phyloP scores from a whole-genome alignment of 352 stramenopile species.

The Phytophthora cactorum region DNA sequence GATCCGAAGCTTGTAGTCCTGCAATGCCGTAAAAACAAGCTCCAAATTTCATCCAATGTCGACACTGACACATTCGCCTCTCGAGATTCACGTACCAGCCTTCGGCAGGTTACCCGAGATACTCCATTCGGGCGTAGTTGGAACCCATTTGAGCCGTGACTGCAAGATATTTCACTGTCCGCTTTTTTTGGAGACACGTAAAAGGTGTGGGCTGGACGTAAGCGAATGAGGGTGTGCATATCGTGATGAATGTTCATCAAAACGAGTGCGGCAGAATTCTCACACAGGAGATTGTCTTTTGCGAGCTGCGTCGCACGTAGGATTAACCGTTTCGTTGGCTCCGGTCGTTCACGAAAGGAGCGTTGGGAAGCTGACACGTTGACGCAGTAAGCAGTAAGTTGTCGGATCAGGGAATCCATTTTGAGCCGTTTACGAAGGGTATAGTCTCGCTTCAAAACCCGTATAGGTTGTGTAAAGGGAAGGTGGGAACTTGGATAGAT shows the following conservation, averaged over 20 bases:
- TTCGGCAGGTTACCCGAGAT: neutral
- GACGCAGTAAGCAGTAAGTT: neutral
- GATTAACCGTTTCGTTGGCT: neutral
- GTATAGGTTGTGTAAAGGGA: too few relatives aligned
- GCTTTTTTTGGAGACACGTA: neutral
- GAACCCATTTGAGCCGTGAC: neutral
- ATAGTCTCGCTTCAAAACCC: neutral
- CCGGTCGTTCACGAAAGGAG: too few relatives aligned
- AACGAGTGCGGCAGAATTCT: too few relatives aligned
- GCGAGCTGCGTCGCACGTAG: neutral
- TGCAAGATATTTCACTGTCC: neutral
- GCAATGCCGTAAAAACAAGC: neutral
- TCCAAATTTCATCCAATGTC: neutral
- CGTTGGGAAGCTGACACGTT: neutral
- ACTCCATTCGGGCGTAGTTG: neutral
- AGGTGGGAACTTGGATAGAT: too few relatives aligned
- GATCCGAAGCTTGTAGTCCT: neutral
- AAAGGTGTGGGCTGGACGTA: neutral
- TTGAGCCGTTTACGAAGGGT: neutral
- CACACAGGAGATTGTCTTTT: neutral
- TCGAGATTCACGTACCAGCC: neutral
- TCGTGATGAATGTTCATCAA: neutral
- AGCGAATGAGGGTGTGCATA: neutral
- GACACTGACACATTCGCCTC: neutral
- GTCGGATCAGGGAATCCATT: neutral